phyloP scores from a whole-genome alignment of 352 stramenopile genomes.

The Phytophthora macrochlamydospora region DNA sequence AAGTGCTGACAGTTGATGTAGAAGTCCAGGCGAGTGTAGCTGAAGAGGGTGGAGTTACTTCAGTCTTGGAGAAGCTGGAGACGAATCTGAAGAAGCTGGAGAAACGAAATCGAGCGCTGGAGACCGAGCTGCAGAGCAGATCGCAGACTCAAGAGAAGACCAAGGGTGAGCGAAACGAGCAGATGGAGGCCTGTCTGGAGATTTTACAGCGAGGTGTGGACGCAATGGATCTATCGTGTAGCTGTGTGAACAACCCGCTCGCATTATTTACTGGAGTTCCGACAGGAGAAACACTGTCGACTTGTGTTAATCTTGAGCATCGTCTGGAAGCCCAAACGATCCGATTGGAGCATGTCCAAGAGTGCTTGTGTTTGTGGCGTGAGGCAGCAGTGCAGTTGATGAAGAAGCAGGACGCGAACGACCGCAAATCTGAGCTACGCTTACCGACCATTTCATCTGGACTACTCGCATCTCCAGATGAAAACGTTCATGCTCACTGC shows the following conservation, averaged over 20 bases:
- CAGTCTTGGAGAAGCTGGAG: conserved; percentile 27
- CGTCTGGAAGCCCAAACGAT: conserved; percentile 27
- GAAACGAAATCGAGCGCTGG: conserved; percentile 23
- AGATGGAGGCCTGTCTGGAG: conserved; percentile 20
- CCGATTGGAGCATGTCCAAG: conserved; percentile 28
- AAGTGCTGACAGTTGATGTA: background rate
- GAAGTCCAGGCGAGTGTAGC: conserved; percentile 13
- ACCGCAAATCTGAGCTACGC: background rate
- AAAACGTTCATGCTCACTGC: conserved; percentile 6
- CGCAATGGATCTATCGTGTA: conserved; percentile 24
- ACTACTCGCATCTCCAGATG: background rate
- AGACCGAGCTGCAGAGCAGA: conserved; percentile 18
- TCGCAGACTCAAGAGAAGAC: conserved; percentile 4
- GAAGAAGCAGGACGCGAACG: conserved; percentile 8
- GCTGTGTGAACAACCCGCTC: conserved; percentile 26
- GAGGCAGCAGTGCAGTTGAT: conserved; percentile 28
- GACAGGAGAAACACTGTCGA: conserved; percentile 3
- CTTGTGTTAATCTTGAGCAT: conserved; percentile 35
- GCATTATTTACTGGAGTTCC: conserved; percentile 14
- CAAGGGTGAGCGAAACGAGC: conserved; percentile 1
- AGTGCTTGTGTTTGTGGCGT: conserved; percentile 28
- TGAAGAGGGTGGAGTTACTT: conserved; percentile 1
- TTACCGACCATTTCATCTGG: conserved; percentile 2
- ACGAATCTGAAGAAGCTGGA: conserved; percentile 29
- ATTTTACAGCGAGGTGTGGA: conserved; percentile 25